Evolutionary conservation across 2,329 filamentous ascomycete genomes (phyloP), one percentile per base, ranked within the genome.

Genomic region (Elsinoe arachidis): DNA sequence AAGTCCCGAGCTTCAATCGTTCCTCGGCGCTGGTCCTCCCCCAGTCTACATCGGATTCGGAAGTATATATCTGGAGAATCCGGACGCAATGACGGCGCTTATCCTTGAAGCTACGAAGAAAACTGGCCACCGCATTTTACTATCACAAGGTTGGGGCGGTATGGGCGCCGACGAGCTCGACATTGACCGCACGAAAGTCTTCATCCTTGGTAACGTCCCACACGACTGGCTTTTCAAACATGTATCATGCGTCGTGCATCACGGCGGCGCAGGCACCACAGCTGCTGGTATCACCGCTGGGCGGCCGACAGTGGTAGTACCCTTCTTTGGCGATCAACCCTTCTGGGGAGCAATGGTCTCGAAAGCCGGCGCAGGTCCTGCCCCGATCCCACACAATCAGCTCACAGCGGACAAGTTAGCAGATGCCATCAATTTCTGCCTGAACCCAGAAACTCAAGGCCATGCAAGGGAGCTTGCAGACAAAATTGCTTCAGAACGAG

Each of bases 1-100:
- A 0, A 78, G 82, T 0, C 77, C 81, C 1, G 84, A 86, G 2
- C 74, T 93, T 14, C 78, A 78, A 1, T 74, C 76, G 0, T 92
- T 91, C 63, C 74, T 93, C 1, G 78, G 78, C 14, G 78, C 78
- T 21, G 87, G 88, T 0, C 81, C 85, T 1, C 82, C 86, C 2
- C 88, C 88, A 0, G 80, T 92, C 0, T 0, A 62, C 23, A 61
- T 62, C 34, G 61, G 61, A 1, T 62, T 62, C 26, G 60, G 61
- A 9, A 58, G 53, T 15, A 62, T 62, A 7, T 60, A 21, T 44
- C 67, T 73, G 15, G 69, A 72, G 33, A 65, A 73, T 61, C 64
- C 70, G 0, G 61, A 65, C 7, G 63, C 61, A 12, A 69, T 73
- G 43, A 71, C 69, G 2, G 51, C 59, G 11, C 65, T 71, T 21